Base-by-base conservation (phyloP, 2,329 filamentous ascomycete genomes). In the Trichophaea hybrida region DNA sequence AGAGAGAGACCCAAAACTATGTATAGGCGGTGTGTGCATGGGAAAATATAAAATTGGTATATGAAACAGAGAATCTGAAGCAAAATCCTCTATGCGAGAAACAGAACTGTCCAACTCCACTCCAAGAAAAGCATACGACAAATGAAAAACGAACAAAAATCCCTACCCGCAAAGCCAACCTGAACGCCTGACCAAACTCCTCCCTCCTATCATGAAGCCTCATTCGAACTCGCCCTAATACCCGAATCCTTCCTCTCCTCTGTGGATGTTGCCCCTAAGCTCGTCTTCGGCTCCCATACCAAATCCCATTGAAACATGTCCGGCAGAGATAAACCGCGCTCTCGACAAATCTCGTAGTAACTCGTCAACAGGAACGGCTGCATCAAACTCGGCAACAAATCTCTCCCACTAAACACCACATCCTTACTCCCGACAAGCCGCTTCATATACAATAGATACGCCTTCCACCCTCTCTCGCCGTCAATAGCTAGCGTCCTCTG, bases 361-460 rank as follows among this genome's bases (percentile, higher is more conserved):
- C 66, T 65, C 15, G 68, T 70, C 31, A 70, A 55, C 37, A 70
- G 54, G 55, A 70, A 68, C 33, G 69, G 69, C 57, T 71, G 68
- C 59, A 68, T 68, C 33, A 71, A 51, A 7, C 63, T 67, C 24
- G 64, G 68, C 58, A 32, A 43, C 52, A 67, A 54, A 58, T 70
- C 69, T 15, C 57, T 58, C 50, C 57, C 63, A 33, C 63, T 65
- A 61, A 69, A 69, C 10, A 70, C 60, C 6, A 70, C 69, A 60
- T 71, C 69, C 44, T 67, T 67, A 17, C 65, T 66, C n/a, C 66
- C 65, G 32, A 69, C 59, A 13, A 71, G 49, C 17, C 68, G 60
- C 24, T 57, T 58, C 69, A 71, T 70, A 54, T 71, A 69, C 33
- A 34, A 49, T 6, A 66, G 55, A 64, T 66, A 70, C 1, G 63